Evolutionary conservation across 2,329 filamentous ascomycete genomes (phyloP), one percentile per base, ranked within the genome.

Genomic region (Penicillium sp.): DNA sequence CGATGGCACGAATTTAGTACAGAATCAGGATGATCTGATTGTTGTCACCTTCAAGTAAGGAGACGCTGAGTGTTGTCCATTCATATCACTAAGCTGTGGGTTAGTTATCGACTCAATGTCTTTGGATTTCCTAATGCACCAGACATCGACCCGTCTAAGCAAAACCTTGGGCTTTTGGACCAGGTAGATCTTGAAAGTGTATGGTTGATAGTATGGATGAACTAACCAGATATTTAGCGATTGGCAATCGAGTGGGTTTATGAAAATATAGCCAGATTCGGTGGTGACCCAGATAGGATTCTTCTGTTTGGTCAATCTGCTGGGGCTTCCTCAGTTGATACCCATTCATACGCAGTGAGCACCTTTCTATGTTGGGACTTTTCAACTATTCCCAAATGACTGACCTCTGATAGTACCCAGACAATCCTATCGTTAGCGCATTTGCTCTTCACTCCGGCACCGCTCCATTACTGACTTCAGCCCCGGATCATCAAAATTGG

Each of bases 181-280:
- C 63, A 66, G 57, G 63, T 62, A 17, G 15, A 17, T 25, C 12
- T 25, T 17, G 35, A 33, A 15, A 27, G 6, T 12, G 17, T 12
- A 6, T 12, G 12, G 4, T 15, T 23, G 15, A 9, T 9, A n/a
- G 23, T 27, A 41, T 6, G 43, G 5, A 21, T 13, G 8, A 41
- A 19, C 25, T 41, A 7, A 52, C 9, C 49, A 47, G 6, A 4
- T 36, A 19, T 19, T 9, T 45, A 83, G 62, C 61, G 67, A 15
- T 52, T 69, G 31, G 80, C 81, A n/a, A 71, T 85, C 2, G 71
- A 83, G 63, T 85, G 82, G 82, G 74, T 84, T 5, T 77, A 80
- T 55, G 61, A 77, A 29, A 70, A 82, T 61, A 82, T 83, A 53
- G 68, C 77, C 63, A 65, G 73, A 25, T 84, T 84, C 57, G 81